Conservation (phyloP, 176 grass and related monocot genomes). For the Oropetium thomaeum region DNA sequence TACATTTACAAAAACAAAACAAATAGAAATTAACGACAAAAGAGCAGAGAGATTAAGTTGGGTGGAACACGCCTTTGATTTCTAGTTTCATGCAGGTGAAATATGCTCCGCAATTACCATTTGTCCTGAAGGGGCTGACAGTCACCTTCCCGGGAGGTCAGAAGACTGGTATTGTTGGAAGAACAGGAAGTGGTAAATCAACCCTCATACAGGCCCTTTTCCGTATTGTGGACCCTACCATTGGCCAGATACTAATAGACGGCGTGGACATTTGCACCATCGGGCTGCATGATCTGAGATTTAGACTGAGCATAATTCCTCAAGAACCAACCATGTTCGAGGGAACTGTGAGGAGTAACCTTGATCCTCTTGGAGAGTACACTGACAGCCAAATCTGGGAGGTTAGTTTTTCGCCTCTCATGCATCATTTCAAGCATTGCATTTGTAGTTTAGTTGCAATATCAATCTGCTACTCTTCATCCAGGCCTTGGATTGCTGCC, state of each 20-base stretch:
- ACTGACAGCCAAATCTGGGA: constrained; percentile 81
- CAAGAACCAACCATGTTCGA: constrained; percentile 93
- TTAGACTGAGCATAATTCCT: constrained; percentile 81
- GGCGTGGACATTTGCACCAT: constrained; percentile 70
- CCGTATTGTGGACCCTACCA: constrained; percentile 75
- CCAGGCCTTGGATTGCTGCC: constrained; percentile 75
- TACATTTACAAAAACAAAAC: not conserved
- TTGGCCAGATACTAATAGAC: constrained; percentile 71
- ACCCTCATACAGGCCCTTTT: constrained; percentile 41
- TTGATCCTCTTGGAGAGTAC: constrained; percentile 83
- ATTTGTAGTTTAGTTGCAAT: not conserved
- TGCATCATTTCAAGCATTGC: not conserved
- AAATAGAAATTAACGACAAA: not conserved
- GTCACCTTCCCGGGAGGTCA: constrained; percentile 63
- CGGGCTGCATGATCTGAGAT: constrained; percentile 90
- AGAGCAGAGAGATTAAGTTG: not conserved
- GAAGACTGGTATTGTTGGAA: constrained; percentile 92
- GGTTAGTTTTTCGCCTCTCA: constrained; percentile 46
- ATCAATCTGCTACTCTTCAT: not conserved
- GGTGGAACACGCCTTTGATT: not conserved
- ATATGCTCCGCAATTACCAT: constrained; percentile 67
- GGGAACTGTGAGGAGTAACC: constrained; percentile 85
- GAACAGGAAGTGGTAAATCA: constrained; percentile 93
- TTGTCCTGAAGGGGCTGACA: constrained; percentile 75
- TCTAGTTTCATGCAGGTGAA: constrained; percentile 51